These are phyloP conservation scores for Erysimum cheiri DNA, from an alignment of 441 rosid species.

Conservation along the genomic window DNA sequence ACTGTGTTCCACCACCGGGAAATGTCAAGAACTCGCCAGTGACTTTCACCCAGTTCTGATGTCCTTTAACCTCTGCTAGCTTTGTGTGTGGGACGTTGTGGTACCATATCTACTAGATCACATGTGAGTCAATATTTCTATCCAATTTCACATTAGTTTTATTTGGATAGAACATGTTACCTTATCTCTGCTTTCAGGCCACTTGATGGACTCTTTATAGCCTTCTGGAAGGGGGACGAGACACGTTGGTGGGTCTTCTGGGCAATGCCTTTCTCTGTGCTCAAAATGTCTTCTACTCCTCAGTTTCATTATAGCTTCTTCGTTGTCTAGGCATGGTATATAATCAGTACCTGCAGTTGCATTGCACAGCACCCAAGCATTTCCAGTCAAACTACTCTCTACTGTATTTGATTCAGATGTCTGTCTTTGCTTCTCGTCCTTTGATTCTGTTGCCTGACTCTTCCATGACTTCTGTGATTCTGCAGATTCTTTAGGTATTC, in stretches of 20 bases:
- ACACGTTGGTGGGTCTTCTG: slow-evolving; percentile 80
- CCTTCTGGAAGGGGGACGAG: slow-evolving; percentile 70
- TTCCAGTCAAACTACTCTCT: slow-evolving; percentile 47
- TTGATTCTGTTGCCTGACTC: slow-evolving; percentile 80
- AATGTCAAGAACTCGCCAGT: slow-evolving; percentile 91
- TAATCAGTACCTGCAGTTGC: slow-evolving; percentile 82
- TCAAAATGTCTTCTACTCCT: slow-evolving; percentile 66
- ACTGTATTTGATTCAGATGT: slow-evolving; percentile 49
- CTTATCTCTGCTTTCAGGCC: slow-evolving; percentile 95
- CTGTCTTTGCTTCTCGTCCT: slow-evolving; percentile 79
- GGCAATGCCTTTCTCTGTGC: slow-evolving; percentile 97
- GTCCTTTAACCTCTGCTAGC: slow-evolving; percentile 89
- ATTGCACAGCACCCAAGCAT: slow-evolving; percentile 79
- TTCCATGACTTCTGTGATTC: slow-evolving; percentile 84
- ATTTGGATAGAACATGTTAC: slow-evolving; percentile 43
- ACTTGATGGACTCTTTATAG: slow-evolving; percentile 66
- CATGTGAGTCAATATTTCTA: slow-evolving; percentile 27
- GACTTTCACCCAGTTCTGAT: slow-evolving; percentile 94
- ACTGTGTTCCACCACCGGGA: slow-evolving; percentile 98
- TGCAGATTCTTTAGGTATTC: slow-evolving; percentile 78
- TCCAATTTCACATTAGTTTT: not conserved
- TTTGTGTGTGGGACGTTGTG: slow-evolving; percentile 81
- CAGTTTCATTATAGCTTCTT: slow-evolving; percentile 65
- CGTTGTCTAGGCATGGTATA: slow-evolving; percentile 95
- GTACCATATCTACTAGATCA: slow-evolving; percentile 83